Conservation (phyloP, 345 rosid species). For the Eucalyptus viminalis region DNA sequence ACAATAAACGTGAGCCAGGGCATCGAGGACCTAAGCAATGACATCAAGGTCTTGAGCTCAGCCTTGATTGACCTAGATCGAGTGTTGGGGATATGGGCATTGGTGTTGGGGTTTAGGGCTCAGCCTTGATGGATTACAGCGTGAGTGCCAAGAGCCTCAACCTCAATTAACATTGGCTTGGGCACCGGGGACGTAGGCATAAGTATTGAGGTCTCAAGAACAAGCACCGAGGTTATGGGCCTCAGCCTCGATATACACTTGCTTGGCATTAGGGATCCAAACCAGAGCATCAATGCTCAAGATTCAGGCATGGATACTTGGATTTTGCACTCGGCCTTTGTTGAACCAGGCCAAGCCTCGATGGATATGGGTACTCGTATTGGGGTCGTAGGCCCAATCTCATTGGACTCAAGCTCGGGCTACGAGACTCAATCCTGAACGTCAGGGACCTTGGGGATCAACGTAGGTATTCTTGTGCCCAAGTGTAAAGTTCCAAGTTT, state of each 20-base stretch:
- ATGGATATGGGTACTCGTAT: not conserved
- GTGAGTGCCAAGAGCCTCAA: not conserved
- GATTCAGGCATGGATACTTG: not conserved
- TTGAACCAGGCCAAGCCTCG: too few relatives aligned
- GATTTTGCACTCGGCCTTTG: not conserved
- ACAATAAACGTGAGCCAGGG: not conserved
- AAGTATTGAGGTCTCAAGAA: too few relatives aligned
- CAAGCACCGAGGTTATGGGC: too few relatives aligned
- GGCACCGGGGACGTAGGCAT: fast-evolving
- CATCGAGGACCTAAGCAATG: not conserved
- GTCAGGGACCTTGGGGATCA: fast-evolving
- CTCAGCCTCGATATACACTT: not conserved
- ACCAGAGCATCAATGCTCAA: not conserved
- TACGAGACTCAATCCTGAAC: too few relatives aligned
- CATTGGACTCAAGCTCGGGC: too few relatives aligned
- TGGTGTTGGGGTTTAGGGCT: not conserved
- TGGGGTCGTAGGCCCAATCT: too few relatives aligned
- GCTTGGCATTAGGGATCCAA: not conserved
- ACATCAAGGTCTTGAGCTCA: not conserved
- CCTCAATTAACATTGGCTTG: not conserved
- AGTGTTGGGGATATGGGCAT: not conserved
- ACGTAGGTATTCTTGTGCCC: fast-evolving
- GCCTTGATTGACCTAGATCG: not conserved
- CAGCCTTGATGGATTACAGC: not conserved
- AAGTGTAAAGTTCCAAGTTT: not conserved